phyloP scores from a whole-genome alignment of 2,329 filamentous ascomycete species.

The Blumeria hordei region DNA sequence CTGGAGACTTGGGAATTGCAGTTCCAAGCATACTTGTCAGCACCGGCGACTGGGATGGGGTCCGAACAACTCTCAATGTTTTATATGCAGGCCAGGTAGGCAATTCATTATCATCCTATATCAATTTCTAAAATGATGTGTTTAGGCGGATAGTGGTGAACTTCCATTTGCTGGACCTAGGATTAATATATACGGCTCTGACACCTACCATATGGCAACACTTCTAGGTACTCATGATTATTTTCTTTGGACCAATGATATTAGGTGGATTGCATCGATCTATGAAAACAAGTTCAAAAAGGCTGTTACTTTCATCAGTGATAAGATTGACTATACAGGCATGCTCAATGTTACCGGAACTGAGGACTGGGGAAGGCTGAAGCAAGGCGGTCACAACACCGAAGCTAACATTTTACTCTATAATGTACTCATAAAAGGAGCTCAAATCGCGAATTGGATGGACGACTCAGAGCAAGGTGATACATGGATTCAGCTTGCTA shows the following conservation, averaged over 20 bases:
- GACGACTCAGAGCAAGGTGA: constrained; percentile 8
- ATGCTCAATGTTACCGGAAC: constrained; percentile 10
- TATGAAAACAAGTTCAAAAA: constrained; percentile 23
- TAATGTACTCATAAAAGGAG: constrained; percentile 22
- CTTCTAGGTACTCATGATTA: constrained; percentile 35
- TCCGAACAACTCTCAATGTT: constrained; percentile 24
- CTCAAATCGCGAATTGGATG: constrained; percentile 20
- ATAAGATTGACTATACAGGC: constrained; percentile 19
- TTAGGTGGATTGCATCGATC: constrained; percentile 20
- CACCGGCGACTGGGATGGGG: constrained; percentile 26
- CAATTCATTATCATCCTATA: background rate
- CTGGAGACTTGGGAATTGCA: constrained; percentile 34
- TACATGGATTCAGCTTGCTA: constrained; percentile 6
- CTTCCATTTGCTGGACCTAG: constrained; percentile 26
- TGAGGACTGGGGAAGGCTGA: constrained; percentile 12
- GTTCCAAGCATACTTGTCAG: constrained; percentile 28
- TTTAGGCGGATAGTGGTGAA: constrained; percentile 16
- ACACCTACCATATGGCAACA: constrained; percentile 33
- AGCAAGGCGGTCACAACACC: constrained; percentile 12
- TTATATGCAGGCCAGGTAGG: constrained; percentile 13
- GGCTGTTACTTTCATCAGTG: constrained; percentile 22
- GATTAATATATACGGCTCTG: constrained; percentile 17
- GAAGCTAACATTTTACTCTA: constrained; percentile 16
- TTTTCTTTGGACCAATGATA: constrained; percentile 28
- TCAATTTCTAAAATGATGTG: background rate